Evolutionary conservation across 2,329 filamentous ascomycete genomes (phyloP).

Genomic region (Ophiostoma novo-ulmi): DNA sequence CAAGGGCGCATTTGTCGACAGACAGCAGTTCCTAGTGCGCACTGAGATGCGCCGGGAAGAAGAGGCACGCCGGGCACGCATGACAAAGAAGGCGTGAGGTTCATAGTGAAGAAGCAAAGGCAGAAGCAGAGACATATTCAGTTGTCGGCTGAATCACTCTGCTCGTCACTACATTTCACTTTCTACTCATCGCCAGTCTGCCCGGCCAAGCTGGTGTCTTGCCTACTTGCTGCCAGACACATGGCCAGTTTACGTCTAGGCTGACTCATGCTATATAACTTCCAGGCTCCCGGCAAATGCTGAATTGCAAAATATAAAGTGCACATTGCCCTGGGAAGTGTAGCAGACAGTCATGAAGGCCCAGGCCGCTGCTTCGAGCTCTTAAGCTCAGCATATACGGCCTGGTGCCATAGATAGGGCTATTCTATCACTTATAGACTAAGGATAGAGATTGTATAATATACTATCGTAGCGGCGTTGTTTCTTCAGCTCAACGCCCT

Average conservation of each 20-base stretch:
- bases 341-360: neutral
- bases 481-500: too few relatives aligned
- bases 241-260: neutral
- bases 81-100: slow-evolving; percentile 37
- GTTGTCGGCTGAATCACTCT: neutral
- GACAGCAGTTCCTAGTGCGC: slow-evolving; percentile 61
- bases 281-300: too few relatives aligned
- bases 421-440: too few relatives aligned
- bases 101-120: neutral
- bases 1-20: slow-evolving; percentile 57
- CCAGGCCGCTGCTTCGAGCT: neutral
- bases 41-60: slow-evolving; percentile 60
- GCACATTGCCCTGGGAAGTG: neutral
- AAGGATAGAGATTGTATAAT: too few relatives aligned
- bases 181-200: too few relatives aligned
- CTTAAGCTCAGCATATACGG: neutral
- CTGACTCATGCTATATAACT: neutral
- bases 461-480: too few relatives aligned
- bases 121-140: too few relatives aligned
- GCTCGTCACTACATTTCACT: neutral
- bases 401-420: neutral
- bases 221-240: too few relatives aligned
- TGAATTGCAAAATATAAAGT: neutral
- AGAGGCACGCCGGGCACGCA: slow-evolving; percentile 51
- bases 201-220: too few relatives aligned